A percentile compares a stretch with the other conserved stretches of the same genome.
Evolutionary conservation across 2,329 filamentous ascomycete species (phyloP).

Genomic region (Talaromyces sp.): DNA sequence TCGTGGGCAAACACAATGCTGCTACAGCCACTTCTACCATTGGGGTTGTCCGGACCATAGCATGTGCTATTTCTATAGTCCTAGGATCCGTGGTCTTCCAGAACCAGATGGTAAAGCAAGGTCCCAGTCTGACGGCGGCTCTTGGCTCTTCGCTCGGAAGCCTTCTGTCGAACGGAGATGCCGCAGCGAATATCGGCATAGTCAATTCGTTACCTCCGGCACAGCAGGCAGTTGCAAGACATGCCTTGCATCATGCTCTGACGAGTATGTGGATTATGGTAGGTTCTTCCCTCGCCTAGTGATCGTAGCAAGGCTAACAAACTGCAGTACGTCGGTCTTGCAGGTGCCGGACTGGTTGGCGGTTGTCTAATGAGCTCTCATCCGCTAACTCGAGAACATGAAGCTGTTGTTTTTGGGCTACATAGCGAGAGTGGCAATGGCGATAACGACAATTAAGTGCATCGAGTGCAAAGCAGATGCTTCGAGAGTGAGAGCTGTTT

Average conservation of each 20-base stretch:
- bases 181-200: constrained; percentile 10
- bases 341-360: constrained; percentile 1
- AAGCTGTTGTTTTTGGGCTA: constrained; percentile 2
- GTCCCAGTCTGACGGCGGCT: constrained; percentile 9
- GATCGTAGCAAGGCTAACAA: neutral
- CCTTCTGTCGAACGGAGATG: constrained; percentile 9
- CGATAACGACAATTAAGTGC: neutral
- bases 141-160: constrained; percentile 5
- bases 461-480: neutral
- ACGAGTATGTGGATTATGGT: constrained; percentile 13
- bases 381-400: constrained; percentile 9
- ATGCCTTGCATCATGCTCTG: constrained; percentile 8
- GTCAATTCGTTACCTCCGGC: constrained; percentile 4
- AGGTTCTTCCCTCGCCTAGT: neutral
- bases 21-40: constrained; percentile 55
- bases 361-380: constrained; percentile 10
- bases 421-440: neutral
- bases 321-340: constrained; percentile 10
- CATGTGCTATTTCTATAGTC: constrained; percentile 50
- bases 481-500: neutral
- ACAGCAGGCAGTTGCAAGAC: constrained; percentile 9
- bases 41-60: constrained; percentile 50
- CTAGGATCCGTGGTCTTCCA: constrained; percentile 47
- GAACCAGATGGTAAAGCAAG: constrained; percentile 26
- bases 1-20: constrained; percentile 50